phyloP scores from a whole-genome alignment of 495 filamentous ascomycete species.

The Massariosphaeria phaeospora region DNA sequence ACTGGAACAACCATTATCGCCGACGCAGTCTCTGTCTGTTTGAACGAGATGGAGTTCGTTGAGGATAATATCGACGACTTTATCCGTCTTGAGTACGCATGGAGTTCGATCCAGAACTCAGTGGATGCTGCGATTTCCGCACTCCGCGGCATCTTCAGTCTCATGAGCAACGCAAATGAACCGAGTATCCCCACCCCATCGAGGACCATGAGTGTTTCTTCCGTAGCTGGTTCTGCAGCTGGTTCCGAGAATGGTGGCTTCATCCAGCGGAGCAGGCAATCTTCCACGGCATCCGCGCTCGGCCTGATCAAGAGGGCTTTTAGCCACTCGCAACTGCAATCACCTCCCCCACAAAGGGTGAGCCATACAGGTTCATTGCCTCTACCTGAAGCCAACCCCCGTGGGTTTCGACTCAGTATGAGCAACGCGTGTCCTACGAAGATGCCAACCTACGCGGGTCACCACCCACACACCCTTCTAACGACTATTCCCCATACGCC shows the following conservation, averaged over 20 bases:
- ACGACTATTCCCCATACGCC: conserved; percentile 25
- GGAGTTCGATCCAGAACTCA: conserved; percentile 34
- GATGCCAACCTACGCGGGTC: conserved; percentile 12
- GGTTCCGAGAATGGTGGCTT: not conserved
- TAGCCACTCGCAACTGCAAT: conserved; percentile 1
- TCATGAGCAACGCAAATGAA: conserved; percentile 33
- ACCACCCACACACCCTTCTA: conserved; percentile 4
- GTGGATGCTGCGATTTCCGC: conserved; percentile 35
- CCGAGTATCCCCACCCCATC: not conserved
- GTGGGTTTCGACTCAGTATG: conserved; percentile 14
- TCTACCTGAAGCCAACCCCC: not conserved
- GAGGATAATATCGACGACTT: conserved; percentile 38
- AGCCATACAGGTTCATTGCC: conserved; percentile 1
- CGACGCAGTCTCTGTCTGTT: conserved; percentile 36
- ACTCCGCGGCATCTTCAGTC: conserved; percentile 37
- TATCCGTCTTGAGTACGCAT: conserved; percentile 38
- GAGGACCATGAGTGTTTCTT: conserved; percentile 2
- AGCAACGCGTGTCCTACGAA: conserved; percentile 25
- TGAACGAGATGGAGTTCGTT: conserved; percentile 35
- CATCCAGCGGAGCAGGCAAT: conserved; percentile 7
- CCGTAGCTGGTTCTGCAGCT: too few species aligned
- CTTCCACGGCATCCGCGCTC: conserved; percentile 18
- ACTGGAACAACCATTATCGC: conserved; percentile 38
- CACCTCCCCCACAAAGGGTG: not conserved
- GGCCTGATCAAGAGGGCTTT: conserved; percentile 25